phyloP scores from a whole-genome alignment of 805 yeast genomes.

The Wickerhamomyces canadensis region DNA sequence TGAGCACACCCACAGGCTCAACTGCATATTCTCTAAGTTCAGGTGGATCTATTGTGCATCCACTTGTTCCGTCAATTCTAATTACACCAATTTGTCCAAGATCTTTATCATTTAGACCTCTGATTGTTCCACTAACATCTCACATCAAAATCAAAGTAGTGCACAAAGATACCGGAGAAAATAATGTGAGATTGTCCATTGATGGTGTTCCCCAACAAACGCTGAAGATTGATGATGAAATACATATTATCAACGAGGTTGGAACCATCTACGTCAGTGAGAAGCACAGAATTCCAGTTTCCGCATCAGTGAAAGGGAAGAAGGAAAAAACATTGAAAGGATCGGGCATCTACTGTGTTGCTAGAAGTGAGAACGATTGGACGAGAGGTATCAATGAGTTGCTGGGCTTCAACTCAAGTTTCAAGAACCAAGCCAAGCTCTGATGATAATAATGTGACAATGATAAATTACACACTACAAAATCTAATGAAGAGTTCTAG shows the following conservation, averaged over 20 bases:
- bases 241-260: constrained; percentile 62
- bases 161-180: constrained; percentile 37
- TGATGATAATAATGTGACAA: no score
- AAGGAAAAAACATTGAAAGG: constrained; percentile 19
- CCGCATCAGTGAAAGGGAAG: constrained; percentile 13
- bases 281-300: constrained; percentile 37
- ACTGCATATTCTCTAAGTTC: constrained; percentile 87
- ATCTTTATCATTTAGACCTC: constrained; percentile 84
- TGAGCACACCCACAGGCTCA: constrained; percentile 92
- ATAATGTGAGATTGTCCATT: constrained; percentile 57
- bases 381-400: constrained; percentile 82
- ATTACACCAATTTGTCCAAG: constrained; percentile 91
- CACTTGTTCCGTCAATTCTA: constrained; percentile 74
- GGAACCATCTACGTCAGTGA: constrained; percentile 55
- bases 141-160: constrained; percentile 62
- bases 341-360: constrained; percentile 83
- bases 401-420: constrained; percentile 82
- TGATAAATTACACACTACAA: no score
- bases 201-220: constrained; percentile 80
- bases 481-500: background rate
- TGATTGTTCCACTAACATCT: constrained; percentile 73
- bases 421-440: constrained; percentile 50
- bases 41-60: constrained; percentile 92
- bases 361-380: constrained; percentile 85
- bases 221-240: constrained; percentile 71